These are phyloP conservation scores for Larix sibirica DNA, from an alignment of 83 land plant species.

Conservation along the genomic window DNA sequence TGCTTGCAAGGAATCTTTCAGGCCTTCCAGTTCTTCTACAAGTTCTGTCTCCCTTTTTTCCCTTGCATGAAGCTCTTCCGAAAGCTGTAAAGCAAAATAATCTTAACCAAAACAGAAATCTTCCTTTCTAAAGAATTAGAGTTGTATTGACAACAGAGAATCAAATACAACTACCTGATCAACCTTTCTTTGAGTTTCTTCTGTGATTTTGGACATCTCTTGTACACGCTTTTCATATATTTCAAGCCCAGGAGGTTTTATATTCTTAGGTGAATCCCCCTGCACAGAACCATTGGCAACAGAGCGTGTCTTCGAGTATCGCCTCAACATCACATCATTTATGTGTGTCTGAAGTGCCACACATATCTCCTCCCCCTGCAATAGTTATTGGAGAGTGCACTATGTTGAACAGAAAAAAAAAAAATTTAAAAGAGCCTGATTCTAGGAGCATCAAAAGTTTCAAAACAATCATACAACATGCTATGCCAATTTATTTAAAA, in stretches of 20 bases:
- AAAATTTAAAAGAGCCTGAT: neutral
- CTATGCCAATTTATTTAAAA: neutral
- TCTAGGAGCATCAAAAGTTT: neutral
- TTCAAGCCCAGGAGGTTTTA: constrained; percentile 65
- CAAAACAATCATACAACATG: neutral
- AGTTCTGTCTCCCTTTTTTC: constrained; percentile 64
- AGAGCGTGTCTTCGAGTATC: constrained; percentile 87
- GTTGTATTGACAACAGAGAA: neutral
- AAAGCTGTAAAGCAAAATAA: constrained; percentile 49
- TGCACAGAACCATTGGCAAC: constrained; percentile 62
- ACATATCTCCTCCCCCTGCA: constrained; percentile 98
- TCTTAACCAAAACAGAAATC: constrained; percentile 3
- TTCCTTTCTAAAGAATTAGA: neutral
- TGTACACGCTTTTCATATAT: constrained; percentile 83
- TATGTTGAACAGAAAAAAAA: neutral
- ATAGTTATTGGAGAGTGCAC: neutral
- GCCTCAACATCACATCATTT: constrained; percentile 98
- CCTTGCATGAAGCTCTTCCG: constrained; percentile 71
- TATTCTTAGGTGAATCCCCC: constrained; percentile 47
- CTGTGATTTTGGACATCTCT: constrained; percentile 77
- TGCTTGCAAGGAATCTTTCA: constrained; percentile 58
- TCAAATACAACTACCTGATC: constrained; percentile 42
- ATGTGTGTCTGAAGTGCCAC: constrained; percentile 99
- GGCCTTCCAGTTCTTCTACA: constrained; percentile 77
- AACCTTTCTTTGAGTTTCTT: constrained; percentile 88